phyloP scores from a whole-genome alignment of 495 filamentous ascomycete species.

The Xylaria curta region DNA sequence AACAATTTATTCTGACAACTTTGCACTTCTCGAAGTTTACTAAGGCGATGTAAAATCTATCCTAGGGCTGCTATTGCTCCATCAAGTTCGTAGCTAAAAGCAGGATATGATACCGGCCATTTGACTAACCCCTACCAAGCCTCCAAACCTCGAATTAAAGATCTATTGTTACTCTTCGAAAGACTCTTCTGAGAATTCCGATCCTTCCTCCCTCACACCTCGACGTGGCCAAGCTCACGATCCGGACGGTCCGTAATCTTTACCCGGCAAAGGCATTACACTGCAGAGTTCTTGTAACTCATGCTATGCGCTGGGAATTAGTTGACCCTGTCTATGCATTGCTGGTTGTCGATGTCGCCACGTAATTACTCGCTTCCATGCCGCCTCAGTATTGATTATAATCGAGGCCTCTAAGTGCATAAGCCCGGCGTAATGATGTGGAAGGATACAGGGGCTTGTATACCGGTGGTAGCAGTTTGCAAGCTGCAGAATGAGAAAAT shows the following conservation, averaged over 20 bases:
- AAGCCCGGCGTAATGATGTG: background rate
- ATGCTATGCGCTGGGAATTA: background rate
- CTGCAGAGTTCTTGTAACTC: background rate
- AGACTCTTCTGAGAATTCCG: background rate
- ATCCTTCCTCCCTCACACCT: background rate
- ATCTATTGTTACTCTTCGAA: background rate
- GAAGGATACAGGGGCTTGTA: background rate
- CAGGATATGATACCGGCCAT: background rate
- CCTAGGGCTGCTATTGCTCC: background rate
- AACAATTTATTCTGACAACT: background rate
- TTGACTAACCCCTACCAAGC: background rate
- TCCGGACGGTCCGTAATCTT: background rate
- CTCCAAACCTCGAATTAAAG: background rate
- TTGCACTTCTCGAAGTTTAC: background rate
- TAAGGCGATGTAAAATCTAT: background rate
- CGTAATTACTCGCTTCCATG: background rate
- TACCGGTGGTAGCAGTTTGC: background rate
- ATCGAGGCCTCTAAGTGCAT: background rate
- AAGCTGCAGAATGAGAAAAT: background rate
- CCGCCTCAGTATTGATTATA: background rate
- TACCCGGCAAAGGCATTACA: no score
- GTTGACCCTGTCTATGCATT: background rate
- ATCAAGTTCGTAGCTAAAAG: background rate
- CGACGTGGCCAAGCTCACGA: background rate
- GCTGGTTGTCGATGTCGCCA: background rate